Conservation (phyloP, 179 eudicot genomes). For the Beta macrorhiza region DNA sequence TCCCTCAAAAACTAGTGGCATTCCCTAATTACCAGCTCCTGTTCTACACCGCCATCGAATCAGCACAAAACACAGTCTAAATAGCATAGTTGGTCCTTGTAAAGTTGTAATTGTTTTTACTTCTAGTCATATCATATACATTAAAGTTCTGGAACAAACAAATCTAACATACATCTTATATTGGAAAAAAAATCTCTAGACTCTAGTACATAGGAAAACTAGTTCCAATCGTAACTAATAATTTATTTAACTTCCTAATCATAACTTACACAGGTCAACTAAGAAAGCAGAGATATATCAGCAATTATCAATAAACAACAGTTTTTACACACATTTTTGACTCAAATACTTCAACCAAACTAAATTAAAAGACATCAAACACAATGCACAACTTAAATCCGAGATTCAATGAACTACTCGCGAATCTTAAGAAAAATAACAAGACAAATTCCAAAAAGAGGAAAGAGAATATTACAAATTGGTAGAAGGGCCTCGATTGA, state of each 20-base stretch:
- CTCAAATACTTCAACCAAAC: too few species aligned
- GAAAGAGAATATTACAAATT: slow-evolving; percentile 54
- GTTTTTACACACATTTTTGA: too few species aligned
- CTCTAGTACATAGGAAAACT: background rate
- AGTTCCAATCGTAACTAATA: background rate
- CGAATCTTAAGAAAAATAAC: background rate
- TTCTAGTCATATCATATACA: background rate
- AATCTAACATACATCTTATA: too few species aligned
- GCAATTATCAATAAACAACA: background rate
- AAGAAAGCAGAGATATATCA: background rate
- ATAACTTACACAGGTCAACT: background rate
- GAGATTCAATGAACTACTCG: background rate
- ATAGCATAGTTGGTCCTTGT: background rate
- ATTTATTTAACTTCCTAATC: background rate
- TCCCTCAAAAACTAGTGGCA: background rate
- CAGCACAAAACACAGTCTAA: background rate
- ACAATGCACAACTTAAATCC: slow-evolving; percentile 17
- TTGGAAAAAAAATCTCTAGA: too few species aligned
- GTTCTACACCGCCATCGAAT: background rate
- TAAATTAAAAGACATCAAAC: background rate
- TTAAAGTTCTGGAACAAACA: too few species aligned
- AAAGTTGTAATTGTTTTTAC: background rate
- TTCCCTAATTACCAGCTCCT: background rate
- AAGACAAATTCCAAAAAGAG: background rate
- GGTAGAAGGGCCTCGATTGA: slow-evolving; percentile 82